Conservation (phyloP, 441 rosid genomes). For the Pelargonium australe region DNA sequence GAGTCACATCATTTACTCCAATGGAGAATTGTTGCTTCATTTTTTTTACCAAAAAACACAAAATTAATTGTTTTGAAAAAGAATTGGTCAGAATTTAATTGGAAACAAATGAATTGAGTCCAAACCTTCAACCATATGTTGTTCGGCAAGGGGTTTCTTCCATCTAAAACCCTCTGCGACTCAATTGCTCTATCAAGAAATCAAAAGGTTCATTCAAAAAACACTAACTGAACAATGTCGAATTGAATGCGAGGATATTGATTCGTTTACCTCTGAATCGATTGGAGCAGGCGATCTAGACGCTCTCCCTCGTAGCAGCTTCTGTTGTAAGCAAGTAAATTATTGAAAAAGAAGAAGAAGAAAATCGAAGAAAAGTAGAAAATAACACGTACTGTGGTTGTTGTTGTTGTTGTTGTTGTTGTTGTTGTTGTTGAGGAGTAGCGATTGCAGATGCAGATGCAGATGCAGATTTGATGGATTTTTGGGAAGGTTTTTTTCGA, state of each 20-base stretch:
- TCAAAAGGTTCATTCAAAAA: background rate
- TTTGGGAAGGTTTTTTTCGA: conserved; percentile 12
- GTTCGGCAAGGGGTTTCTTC: conserved; percentile 50
- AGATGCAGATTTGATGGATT: background rate
- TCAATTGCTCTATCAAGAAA: conserved; percentile 45
- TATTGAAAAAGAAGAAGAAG: conserved; percentile 6
- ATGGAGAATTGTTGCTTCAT: conserved; percentile 76
- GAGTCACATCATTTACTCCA: conserved; percentile 90
- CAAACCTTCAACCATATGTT: conserved; percentile 85
- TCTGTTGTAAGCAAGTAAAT: background rate
- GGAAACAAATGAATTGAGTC: conserved; percentile 1
- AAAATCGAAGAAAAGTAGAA: background rate
- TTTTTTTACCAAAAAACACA: background rate
- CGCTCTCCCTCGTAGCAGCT: conserved; percentile 63
- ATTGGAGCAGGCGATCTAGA: conserved; percentile 46
- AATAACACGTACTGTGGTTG: conserved; percentile 18
- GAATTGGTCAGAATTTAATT: background rate
- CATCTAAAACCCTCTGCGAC: conserved; percentile 42
- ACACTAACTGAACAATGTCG: background rate
- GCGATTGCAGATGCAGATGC: conserved; percentile 6
- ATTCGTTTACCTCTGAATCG: conserved; percentile 44
- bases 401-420: conserved; percentile 26
- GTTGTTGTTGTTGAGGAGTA: conserved; percentile 28
- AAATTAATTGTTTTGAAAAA: background rate
- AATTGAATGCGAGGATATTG: background rate